Evolutionary conservation across 148 eudicot species (phyloP), one percentile per base, ranked within the genome.

Genomic region (Cornus suecica): DNA sequence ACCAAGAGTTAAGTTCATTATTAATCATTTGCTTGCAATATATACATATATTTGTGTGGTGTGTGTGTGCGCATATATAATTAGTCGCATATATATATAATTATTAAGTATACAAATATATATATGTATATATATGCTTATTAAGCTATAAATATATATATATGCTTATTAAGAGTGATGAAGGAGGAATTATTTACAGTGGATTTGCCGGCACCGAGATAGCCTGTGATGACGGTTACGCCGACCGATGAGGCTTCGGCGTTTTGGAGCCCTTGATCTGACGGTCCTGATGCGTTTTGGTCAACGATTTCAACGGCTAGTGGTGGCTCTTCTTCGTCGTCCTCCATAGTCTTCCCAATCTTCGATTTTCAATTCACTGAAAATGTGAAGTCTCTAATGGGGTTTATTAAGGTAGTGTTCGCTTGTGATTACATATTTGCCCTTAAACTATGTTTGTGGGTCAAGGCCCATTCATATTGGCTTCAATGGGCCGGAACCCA

Each of bases 171-270:
- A 37, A 64, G 70, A 18, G 2, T 65, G 26, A 29, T 25, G 29
- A 1, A 5, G 24, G 11, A 1, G 20, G 51, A 78, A 28, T 62
- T 27, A 63, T 80, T 80, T 86, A 92, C 97, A 26, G 97, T 94
- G 66, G 98, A 94, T 83, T 94, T 94, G 45, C 97, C 98, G 73
- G 97, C 96, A 51, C 98, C 97, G 79, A 94, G 91, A 80, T 94
- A 94, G 51, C 98, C 98, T 31, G 98, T 92, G 79, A 94, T 89
- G 77, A 94, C 96, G 69, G 98, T 92, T 24, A 94, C 96, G 66
- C 96, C 98, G 42, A 92, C 94, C 14, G 89, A 70, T 14, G 83
- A 75, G 65, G 74, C 83, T 31, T 73, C 86, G 65, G 66, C 83
- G 78, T 64, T 79, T 69, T 67, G 74, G 3, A 61, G 69, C 42